These are phyloP conservation scores for Tetrahymena thermophila DNA, from an alignment of 73 alveolate species.

Conservation along the genomic window DNA sequence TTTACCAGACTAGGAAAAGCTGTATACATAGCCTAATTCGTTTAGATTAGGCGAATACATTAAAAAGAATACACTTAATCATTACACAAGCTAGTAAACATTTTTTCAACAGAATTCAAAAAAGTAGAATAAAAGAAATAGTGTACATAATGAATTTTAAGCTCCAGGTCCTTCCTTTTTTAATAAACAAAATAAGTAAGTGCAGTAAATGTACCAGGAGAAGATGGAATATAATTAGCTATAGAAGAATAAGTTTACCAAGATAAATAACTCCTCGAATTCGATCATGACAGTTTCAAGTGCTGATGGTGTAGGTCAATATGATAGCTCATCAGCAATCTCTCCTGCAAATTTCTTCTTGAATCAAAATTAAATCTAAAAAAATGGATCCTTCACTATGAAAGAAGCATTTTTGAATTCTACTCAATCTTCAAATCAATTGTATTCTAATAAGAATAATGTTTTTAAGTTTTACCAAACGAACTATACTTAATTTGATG, in stretches of 20 bases:
- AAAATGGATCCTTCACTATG: not conserved
- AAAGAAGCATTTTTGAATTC: not conserved
- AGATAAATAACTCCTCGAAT: not conserved
- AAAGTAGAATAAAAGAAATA: not conserved
- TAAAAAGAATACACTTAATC: not conserved
- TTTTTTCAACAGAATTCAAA: not conserved
- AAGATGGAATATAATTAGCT: not conserved
- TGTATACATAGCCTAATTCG: not conserved
- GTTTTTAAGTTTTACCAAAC: not conserved
- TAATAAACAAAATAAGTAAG: not conserved
- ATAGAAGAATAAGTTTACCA: not conserved
- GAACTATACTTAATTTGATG: not conserved
- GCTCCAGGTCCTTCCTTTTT: not conserved
- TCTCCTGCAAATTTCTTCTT: not conserved
- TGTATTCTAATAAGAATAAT: not conserved
- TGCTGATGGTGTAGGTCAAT: not conserved
- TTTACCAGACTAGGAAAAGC: not conserved
- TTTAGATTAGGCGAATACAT: not conserved
- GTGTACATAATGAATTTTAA: not conserved
- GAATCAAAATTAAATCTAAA: not conserved
- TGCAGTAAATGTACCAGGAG: not conserved
- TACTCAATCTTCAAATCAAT: not conserved
- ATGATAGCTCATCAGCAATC: not conserved
- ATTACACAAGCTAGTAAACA: not conserved
- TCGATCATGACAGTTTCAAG: not conserved